A percentile compares a stretch with the other conserved stretches of the same genome.
Conservation (phyloP, 805 yeast species). For the Kodamaea lidongshanica region DNA sequence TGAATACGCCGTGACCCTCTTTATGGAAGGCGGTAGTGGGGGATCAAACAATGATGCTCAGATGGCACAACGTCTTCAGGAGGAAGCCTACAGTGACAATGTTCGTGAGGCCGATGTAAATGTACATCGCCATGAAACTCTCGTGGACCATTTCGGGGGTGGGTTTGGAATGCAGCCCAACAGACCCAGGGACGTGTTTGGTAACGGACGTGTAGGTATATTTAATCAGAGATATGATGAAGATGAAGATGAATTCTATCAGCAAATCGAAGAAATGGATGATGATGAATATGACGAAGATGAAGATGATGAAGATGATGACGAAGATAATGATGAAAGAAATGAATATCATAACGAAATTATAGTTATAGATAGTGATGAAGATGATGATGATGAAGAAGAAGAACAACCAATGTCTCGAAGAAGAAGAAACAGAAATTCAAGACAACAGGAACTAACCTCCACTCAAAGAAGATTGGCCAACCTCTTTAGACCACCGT, state of each 20-base stretch:
- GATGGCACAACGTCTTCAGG: slow-evolving; percentile 56
- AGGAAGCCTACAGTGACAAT: slow-evolving; percentile 46
- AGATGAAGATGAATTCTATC: slow-evolving; percentile 27
- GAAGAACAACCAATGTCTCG: slow-evolving; percentile 13
- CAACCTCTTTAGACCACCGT: slow-evolving; percentile 84
- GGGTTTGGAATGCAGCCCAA: slow-evolving; percentile 5
- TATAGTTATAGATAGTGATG: slow-evolving; percentile 20
- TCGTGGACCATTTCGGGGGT: slow-evolving; percentile 42
- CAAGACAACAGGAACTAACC: slow-evolving; percentile 33
- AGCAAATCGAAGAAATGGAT: slow-evolving; percentile 14
- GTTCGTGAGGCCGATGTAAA: slow-evolving; percentile 64
- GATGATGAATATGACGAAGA: slow-evolving; percentile 22
- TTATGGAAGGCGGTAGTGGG: slow-evolving; percentile 30
- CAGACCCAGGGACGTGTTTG: slow-evolving; percentile 42
- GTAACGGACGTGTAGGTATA: slow-evolving; percentile 43
- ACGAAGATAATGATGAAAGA: slow-evolving; percentile 27
- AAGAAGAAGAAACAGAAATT: slow-evolving; percentile 21
- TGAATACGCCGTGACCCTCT: slow-evolving; percentile 80
- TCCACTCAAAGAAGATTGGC: slow-evolving; percentile 68
- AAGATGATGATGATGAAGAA: slow-evolving; percentile 10
- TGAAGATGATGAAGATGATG: slow-evolving; percentile 20
- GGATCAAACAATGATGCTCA: slow-evolving; percentile 38
- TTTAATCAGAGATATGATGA: slow-evolving; percentile 53
- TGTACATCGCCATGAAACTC: slow-evolving; percentile 69
- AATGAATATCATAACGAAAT: slow-evolving; percentile 18